phyloP scores from a whole-genome alignment of 2,329 filamentous ascomycete species.

The Myriosclerotinia curreyana region DNA sequence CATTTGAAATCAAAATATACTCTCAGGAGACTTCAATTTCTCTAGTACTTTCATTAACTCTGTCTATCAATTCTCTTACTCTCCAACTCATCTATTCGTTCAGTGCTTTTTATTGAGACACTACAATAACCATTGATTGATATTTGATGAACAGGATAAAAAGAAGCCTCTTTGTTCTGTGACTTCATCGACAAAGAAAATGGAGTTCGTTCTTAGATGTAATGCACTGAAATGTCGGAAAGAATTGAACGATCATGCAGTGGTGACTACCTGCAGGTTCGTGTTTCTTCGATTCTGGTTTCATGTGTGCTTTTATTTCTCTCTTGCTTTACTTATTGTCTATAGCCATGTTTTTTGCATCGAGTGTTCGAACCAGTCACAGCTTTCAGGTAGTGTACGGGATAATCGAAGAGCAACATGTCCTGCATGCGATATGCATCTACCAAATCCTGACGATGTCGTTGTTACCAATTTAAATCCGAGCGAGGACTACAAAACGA shows the following conservation, averaged over 20 bases:
- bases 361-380: constrained; percentile 64
- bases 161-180: not conserved
- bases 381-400: constrained; percentile 51
- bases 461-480: constrained; percentile 70
- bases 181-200: constrained; percentile 40
- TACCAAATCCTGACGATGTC: constrained; percentile 72
- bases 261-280: constrained; percentile 88
- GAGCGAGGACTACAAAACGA: constrained; percentile 86
- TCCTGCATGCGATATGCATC: constrained; percentile 69
- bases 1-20: not conserved
- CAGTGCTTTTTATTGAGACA: not conserved
- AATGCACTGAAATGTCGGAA: constrained; percentile 75
- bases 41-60: not conserved
- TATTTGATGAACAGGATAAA: not conserved
- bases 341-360: constrained; percentile 80
- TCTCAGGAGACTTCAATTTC: not conserved
- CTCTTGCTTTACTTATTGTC: constrained; percentile 23
- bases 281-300: constrained; percentile 27
- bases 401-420: constrained; percentile 56
- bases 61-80: not conserved
- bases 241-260: constrained; percentile 65
- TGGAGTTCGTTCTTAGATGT: constrained; percentile 75
- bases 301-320: not conserved
- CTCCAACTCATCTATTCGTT: not conserved
- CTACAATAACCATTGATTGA: not conserved